Conservation (phyloP, 331 rosid genomes). For the Saraca asoca region DNA sequence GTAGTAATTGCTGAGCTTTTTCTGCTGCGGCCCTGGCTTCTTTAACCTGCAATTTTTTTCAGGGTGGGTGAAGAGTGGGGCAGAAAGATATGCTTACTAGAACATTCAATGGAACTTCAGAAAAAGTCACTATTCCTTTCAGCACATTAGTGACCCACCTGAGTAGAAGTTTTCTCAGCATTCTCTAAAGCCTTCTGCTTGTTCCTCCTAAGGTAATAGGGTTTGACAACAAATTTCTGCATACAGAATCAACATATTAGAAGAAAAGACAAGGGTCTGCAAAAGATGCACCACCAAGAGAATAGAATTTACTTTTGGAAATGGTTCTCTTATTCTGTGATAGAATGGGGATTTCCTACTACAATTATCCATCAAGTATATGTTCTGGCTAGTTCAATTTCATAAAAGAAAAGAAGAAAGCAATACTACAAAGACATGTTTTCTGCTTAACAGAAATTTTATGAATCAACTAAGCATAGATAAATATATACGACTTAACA, state of each 20-base stretch:
- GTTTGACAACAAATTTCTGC: slow-evolving; percentile 80
- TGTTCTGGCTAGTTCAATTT: background rate
- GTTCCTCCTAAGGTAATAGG: slow-evolving; percentile 73
- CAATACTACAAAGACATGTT: slow-evolving; percentile 6
- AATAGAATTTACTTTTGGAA: background rate
- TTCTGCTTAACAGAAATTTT: slow-evolving; percentile 23
- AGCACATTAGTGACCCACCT: slow-evolving; percentile 43
- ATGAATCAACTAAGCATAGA: slow-evolving; percentile 14
- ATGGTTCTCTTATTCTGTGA: background rate
- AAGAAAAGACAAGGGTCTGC: slow-evolving; percentile 1
- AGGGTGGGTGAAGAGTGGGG: background rate
- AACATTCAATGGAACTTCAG: slow-evolving; percentile 12
- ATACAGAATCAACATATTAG: slow-evolving; percentile 30
- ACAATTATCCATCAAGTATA: background rate
- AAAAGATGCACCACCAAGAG: slow-evolving; percentile 6
- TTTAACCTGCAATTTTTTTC: slow-evolving; percentile 51
- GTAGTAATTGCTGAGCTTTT: slow-evolving; percentile 82
- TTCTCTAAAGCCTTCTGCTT: slow-evolving; percentile 78
- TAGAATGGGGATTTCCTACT: background rate
- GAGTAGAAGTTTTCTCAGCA: slow-evolving; percentile 62
- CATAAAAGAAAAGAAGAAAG: slow-evolving; percentile 14
- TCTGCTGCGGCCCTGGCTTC: slow-evolving; percentile 82
- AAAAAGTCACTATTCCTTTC: background rate
- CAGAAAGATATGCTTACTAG: background rate
- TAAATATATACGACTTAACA: background rate